A percentile compares a stretch with the other conserved stretches of the same genome.
Conservation (phyloP, 2,329 filamentous ascomycete genomes). For the Dendrostoma leiphaemia region DNA sequence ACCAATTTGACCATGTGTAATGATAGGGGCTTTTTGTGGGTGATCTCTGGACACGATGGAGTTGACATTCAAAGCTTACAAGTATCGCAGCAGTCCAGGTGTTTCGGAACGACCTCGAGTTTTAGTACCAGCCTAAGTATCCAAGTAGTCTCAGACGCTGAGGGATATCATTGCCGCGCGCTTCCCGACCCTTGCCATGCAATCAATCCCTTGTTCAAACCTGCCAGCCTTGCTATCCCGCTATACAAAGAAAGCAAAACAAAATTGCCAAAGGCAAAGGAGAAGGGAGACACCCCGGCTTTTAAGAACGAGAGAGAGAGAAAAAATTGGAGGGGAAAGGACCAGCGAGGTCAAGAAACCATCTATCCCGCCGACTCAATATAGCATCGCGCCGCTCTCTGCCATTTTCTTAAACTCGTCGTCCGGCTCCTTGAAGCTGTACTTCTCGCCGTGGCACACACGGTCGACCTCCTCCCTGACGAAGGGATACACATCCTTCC, state of each 20-base stretch:
- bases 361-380: slow-evolving; percentile 21
- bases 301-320: not conserved
- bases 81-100: too few relatives aligned
- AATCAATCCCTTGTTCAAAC: not conserved
- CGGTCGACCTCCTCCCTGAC: slow-evolving; percentile 54
- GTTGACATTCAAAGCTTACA: too few relatives aligned
- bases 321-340: not conserved
- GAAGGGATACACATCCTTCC: slow-evolving; percentile 58
- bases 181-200: not conserved
- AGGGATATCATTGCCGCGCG: not conserved
- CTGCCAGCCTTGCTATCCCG: too few relatives aligned
- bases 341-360: too few relatives aligned
- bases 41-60: too few relatives aligned
- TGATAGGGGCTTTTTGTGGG: too few relatives aligned
- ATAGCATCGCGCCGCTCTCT: slow-evolving; percentile 37
- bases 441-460: slow-evolving; percentile 42
- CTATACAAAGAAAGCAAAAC: not conserved
- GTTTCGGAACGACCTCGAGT: not conserved
- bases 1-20: too few relatives aligned
- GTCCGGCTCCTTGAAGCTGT: slow-evolving; percentile 41
- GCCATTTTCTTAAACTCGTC: slow-evolving; percentile 43
- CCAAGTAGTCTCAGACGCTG: not conserved
- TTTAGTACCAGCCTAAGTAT: not conserved
- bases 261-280: not conserved
- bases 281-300: not conserved